Evolutionary conservation across 257 asterid species (phyloP).

Genomic region (Thymus mandschuricus): DNA sequence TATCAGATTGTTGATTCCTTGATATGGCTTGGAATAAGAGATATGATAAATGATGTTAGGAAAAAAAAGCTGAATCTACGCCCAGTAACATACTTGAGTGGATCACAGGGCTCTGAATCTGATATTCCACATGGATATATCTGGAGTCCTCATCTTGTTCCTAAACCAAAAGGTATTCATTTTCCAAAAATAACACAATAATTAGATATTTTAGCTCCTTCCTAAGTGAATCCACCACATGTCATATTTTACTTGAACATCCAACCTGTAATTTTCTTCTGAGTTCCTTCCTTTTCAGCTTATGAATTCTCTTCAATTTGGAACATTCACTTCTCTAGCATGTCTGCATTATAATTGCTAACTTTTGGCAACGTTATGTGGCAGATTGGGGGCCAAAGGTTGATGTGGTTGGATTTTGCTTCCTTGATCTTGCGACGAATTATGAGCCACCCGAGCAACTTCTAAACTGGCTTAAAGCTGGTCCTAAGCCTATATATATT

Average conservation of each 20-base stretch:
- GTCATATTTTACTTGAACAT: slow-evolving; percentile 17
- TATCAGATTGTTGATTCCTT: slow-evolving; percentile 96
- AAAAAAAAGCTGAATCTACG: slow-evolving; percentile 88
- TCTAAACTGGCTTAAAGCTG: slow-evolving; percentile 81
- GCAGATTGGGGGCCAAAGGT: slow-evolving; percentile 98
- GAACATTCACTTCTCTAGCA: neutral
- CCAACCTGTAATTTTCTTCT: slow-evolving; percentile 1
- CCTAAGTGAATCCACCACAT: slow-evolving; percentile 3
- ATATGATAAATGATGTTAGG: slow-evolving; percentile 89
- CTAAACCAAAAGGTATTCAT: slow-evolving; percentile 91
- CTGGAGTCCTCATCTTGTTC: slow-evolving; percentile 99
- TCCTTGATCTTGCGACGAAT: slow-evolving; percentile 94
- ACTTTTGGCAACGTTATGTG: slow-evolving; percentile 38
- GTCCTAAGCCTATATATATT: slow-evolving; percentile 66
- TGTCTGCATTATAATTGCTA: slow-evolving; percentile 24
- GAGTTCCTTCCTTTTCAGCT: neutral
- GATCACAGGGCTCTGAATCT: slow-evolving; percentile 80
- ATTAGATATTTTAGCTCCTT: slow-evolving; percentile 10
- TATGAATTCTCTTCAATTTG: slow-evolving; percentile 8
- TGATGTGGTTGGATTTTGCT: slow-evolving; percentile 98
- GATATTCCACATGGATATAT: slow-evolving; percentile 92
- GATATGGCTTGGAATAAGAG: slow-evolving; percentile 98
- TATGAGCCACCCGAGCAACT: slow-evolving; percentile 88
- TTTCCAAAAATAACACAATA: slow-evolving; percentile 15
- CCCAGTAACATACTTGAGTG: slow-evolving; percentile 91